Conservation (phyloP, 441 rosid species). For the Dalechampia spathulata region DNA sequence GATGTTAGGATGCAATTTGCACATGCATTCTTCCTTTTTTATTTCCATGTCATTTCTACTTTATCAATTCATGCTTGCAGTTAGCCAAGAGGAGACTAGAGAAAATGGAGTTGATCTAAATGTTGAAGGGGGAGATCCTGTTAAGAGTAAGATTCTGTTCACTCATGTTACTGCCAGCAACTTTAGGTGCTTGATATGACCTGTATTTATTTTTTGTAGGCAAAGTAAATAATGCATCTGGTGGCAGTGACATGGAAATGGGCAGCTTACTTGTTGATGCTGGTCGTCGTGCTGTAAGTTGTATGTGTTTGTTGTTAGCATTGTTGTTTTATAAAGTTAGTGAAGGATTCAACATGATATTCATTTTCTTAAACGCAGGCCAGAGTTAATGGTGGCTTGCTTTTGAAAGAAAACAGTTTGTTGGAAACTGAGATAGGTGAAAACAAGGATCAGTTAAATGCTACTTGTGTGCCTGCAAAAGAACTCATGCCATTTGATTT, state of each 20-base stretch:
- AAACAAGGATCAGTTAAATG: slow-evolving; percentile 20
- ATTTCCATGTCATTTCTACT: no score
- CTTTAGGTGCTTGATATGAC: slow-evolving; percentile 25
- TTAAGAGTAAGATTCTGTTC: slow-evolving; percentile 35
- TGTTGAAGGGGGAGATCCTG: slow-evolving; percentile 30
- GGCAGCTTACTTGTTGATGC: slow-evolving; percentile 37
- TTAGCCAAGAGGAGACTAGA: no score
- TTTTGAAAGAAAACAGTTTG: slow-evolving; percentile 33
- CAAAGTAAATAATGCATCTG: slow-evolving; percentile 26
- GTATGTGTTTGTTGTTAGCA: slow-evolving; percentile 89
- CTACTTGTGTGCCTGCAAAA: slow-evolving; percentile 29
- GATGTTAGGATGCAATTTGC: no score
- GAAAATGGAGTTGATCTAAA: slow-evolving; percentile 24
- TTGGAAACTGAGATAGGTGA: slow-evolving; percentile 26
- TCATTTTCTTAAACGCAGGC: slow-evolving; percentile 42
- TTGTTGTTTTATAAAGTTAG: slow-evolving; percentile 33
- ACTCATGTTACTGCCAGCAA: slow-evolving; percentile 18
- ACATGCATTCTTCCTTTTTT: no score
- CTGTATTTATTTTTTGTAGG: slow-evolving; percentile 33
- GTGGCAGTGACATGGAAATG: slow-evolving; percentile 34
- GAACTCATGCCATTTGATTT: slow-evolving; percentile 51
- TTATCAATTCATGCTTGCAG: no score
- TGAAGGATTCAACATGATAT: slow-evolving; percentile 49
- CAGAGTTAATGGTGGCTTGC: slow-evolving; percentile 46
- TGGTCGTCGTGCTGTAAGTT: slow-evolving; percentile 99